Conservation (phyloP, 2,329 filamentous ascomycete species). For the Aspergillus sp. region DNA sequence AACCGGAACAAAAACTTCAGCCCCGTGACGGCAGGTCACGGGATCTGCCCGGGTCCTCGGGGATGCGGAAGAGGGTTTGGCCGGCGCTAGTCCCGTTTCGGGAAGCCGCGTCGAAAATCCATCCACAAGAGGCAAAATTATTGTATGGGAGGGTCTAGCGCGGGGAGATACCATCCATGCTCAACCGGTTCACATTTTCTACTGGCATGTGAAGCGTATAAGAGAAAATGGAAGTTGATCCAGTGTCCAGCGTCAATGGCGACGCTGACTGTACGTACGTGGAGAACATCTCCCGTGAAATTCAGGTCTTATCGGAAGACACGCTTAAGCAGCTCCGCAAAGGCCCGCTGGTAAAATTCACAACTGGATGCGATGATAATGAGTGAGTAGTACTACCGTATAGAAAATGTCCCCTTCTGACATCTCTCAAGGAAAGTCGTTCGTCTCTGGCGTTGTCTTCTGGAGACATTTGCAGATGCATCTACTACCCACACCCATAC, state of each 20-base stretch:
- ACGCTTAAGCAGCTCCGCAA: constrained; percentile 34
- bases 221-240: constrained; percentile 22
- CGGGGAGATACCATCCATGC: constrained; percentile 24
- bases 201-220: constrained; percentile 14
- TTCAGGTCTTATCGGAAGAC: constrained; percentile 35
- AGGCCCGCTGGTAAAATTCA: constrained; percentile 36
- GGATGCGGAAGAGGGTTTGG: constrained; percentile 18
- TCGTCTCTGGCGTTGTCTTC: constrained; percentile 39
- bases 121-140: constrained; percentile 22
- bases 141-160: constrained; percentile 20
- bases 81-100: constrained; percentile 27
- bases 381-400: constrained; percentile 26
- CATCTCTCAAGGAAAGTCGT: constrained; percentile 27
- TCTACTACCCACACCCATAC: constrained; percentile 41
- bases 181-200: constrained; percentile 7
- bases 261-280: constrained; percentile 20
- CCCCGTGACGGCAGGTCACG: constrained; percentile 29
- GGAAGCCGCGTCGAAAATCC: constrained; percentile 27
- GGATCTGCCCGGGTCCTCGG: constrained; percentile 3
- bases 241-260: constrained; percentile 10
- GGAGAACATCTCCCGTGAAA: constrained; percentile 32
- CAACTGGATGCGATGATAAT: constrained; percentile 27
- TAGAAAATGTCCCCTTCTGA: constrained; percentile 11
- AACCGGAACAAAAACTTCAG: constrained; percentile 40
- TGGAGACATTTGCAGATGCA: constrained; percentile 40